Percentiles rank a stretch among this genome's conserved stretches.
These are phyloP conservation scores for Globisporangium perplexum DNA, from an alignment of 352 stramenopile genomes.

Conservation along the genomic window DNA sequence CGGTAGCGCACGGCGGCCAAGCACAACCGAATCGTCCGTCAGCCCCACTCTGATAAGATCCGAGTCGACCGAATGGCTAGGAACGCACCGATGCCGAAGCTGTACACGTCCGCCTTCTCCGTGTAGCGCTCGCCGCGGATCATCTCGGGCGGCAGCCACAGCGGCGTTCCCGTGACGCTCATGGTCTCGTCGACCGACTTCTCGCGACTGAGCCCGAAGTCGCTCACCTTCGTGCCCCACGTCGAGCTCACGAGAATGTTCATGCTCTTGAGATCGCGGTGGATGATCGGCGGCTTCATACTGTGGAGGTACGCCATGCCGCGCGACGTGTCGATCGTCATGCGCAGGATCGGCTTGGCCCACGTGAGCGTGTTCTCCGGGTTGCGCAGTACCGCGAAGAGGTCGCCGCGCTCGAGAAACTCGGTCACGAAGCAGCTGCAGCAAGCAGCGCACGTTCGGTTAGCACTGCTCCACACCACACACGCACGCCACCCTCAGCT, in stretches of 20 bases:
- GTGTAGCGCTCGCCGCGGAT: conserved; percentile 86
- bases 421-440: conserved; percentile 85
- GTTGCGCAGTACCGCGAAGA: conserved; percentile 80
- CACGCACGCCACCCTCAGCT: neutral
- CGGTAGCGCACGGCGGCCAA: conserved; percentile 3
- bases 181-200: conserved; percentile 95
- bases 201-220: conserved; percentile 96
- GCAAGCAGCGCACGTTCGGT: neutral
- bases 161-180: conserved; percentile 83
- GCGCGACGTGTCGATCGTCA: conserved; percentile 89
- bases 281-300: conserved; percentile 97
- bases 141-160: conserved; percentile 87
- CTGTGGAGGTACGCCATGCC: conserved; percentile 98
- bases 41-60: neutral
- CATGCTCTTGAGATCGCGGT: conserved; percentile 97
- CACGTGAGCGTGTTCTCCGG: conserved; percentile 76
- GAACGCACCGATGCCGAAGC: conserved; percentile 76
- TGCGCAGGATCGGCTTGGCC: conserved; percentile 81
- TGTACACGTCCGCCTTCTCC: conserved; percentile 87
- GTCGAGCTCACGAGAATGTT: conserved; percentile 88
- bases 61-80: no score
- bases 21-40: neutral
- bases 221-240: conserved; percentile 92
- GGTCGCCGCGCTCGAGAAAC: conserved; percentile 78
- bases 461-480: neutral